A percentile compares a stretch with the other conserved stretches of the same genome.
phyloP scores from a whole-genome alignment of 2,329 filamentous ascomycete species.

The Malbranchea cinnamomea region DNA sequence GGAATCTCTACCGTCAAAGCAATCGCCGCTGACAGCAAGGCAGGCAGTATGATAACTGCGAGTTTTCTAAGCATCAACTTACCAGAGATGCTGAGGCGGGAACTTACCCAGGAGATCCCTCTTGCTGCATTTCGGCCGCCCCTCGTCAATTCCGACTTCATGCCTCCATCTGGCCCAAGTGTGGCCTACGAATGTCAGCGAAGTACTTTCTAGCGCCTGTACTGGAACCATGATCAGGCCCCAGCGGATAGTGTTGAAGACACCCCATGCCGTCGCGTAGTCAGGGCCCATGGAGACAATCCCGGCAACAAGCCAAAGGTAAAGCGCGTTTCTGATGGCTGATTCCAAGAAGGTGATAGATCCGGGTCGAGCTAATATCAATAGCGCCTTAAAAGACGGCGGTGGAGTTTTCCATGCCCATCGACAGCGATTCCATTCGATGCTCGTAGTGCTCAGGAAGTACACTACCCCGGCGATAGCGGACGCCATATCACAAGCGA shows the following conservation, averaged over 20 bases:
- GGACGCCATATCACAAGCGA: conserved; percentile 44
- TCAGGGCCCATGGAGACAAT: conserved; percentile 48
- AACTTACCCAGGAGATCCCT: conserved; percentile 19
- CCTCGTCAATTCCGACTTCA: conserved; percentile 15
- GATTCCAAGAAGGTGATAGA: conserved; percentile 48
- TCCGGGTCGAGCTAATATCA: conserved; percentile 41
- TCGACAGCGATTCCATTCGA: conserved; percentile 8
- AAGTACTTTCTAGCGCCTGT: conserved; percentile 49
- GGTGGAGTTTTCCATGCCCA: conserved; percentile 11
- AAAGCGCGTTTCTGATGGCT: conserved; percentile 51
- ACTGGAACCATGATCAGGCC: conserved; percentile 62
- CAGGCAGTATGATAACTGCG: conserved; percentile 35
- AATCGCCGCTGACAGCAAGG: conserved; percentile 37
- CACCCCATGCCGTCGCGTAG: conserved; percentile 58
- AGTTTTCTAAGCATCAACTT: conserved; percentile 3
- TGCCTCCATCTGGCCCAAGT: conserved; percentile 42
- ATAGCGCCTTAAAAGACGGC: conserved; percentile 32
- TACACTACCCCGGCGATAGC: conserved; percentile 44
- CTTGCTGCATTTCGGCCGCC: conserved; percentile 17
- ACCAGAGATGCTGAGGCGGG: conserved; percentile 3
- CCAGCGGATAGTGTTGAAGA: conserved; percentile 63
- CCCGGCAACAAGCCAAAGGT: conserved; percentile 53
- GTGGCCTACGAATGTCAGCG: conserved; percentile 52
- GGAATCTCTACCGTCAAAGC: conserved; percentile 47
- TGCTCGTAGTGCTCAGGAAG: conserved; percentile 36